A percentile compares a stretch with the other conserved stretches of the same genome.
phyloP scores from a whole-genome alignment of 768 basidiomycete genomes.

The Strobilomyces confusus region DNA sequence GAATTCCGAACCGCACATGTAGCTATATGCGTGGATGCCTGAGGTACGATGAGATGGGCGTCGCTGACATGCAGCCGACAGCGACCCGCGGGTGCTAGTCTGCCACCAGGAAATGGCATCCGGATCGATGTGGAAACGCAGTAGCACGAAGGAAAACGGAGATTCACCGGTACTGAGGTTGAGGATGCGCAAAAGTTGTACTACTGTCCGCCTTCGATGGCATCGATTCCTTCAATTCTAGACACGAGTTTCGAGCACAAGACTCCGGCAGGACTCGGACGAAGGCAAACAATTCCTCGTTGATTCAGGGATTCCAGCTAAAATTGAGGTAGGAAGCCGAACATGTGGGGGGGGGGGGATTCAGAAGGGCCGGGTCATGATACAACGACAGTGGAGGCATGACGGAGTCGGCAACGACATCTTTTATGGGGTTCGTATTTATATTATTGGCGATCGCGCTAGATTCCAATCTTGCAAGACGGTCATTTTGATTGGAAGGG shows the following conservation, averaged over 20 bases:
- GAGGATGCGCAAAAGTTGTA: neutral
- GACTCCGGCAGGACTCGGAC: neutral
- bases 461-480: too few relatives aligned
- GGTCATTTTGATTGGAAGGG: too few relatives aligned
- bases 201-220: neutral
- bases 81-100: neutral
- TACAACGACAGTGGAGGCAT: too few relatives aligned
- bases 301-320: neutral
- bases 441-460: too few relatives aligned
- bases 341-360: too few relatives aligned
- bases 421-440: too few relatives aligned
- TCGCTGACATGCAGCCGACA: neutral
- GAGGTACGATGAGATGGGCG: neutral
- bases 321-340: too few relatives aligned
- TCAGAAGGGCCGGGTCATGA: too few relatives aligned
- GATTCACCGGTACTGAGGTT: neutral
- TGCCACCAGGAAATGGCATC: neutral
- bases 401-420: too few relatives aligned
- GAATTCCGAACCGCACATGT: neutral
- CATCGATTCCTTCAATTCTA: neutral
- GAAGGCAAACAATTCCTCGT: neutral
- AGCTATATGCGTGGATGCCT: neutral
- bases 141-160: neutral
- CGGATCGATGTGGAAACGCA: neutral
- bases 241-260: neutral